A percentile compares a stretch with the other conserved stretches of the same genome.
Evolutionary conservation across 768 basidiomycete genomes (phyloP).

Genomic region (Xerocomellus intermedius): DNA sequence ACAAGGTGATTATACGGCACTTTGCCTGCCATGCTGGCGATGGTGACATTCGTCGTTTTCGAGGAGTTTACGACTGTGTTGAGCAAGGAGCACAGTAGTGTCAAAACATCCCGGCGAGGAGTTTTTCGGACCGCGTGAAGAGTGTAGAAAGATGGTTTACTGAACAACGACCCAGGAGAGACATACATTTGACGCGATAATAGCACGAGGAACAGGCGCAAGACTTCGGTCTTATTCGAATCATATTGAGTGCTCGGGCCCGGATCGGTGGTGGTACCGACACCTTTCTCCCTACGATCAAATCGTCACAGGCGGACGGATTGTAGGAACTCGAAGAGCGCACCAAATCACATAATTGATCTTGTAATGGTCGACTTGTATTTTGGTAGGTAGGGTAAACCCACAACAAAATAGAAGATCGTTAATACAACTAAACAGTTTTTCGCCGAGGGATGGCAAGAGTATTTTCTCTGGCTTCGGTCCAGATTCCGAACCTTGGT

Average conservation of each 20-base stretch:
- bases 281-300: conserved; percentile 80
- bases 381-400: conserved; percentile 80
- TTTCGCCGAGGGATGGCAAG: conserved; percentile 77
- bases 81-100: conserved; percentile 87
- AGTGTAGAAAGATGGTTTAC: conserved; percentile 73
- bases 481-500: conserved; percentile 17
- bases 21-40: conserved; percentile 72
- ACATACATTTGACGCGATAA: conserved; percentile 90
- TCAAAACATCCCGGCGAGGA: conserved; percentile 80
- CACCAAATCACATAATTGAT: conserved; percentile 89
- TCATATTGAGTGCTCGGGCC: conserved; percentile 65
- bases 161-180: conserved; percentile 64
- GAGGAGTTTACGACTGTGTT: conserved; percentile 84
- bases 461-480: conserved; percentile 44
- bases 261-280: conserved; percentile 82
- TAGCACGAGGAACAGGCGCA: conserved; percentile 83
- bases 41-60: conserved; percentile 46
- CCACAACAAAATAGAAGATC: conserved; percentile 93
- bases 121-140: conserved; percentile 75
- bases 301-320: conserved; percentile 4
- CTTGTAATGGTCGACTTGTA: conserved; percentile 78
- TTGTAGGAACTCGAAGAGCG: conserved; percentile 26
- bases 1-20: conserved; percentile 89
- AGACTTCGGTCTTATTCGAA: conserved; percentile 81
- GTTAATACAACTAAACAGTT: conserved; percentile 72